These are phyloP conservation scores for Passalora sequoiae DNA, from an alignment of 2,329 filamentous ascomycete species.

Conservation along the genomic window DNA sequence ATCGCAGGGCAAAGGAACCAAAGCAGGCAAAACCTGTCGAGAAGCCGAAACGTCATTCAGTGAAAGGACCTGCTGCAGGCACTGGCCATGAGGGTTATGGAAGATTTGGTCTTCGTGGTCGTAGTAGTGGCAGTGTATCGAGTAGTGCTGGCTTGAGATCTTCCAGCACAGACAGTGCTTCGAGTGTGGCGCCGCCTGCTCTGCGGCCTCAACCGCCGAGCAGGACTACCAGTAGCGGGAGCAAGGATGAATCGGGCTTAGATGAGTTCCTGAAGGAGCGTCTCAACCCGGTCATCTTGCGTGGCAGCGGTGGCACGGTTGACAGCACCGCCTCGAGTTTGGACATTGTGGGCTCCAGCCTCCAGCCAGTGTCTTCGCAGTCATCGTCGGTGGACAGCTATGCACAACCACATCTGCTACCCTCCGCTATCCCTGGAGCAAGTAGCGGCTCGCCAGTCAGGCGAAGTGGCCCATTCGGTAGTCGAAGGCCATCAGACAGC, in stretches of 20 bases:
- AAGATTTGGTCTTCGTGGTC: constrained; percentile 58
- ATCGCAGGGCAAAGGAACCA: constrained; percentile 61
- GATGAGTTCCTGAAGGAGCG: constrained; percentile 45
- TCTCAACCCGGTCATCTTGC: constrained; percentile 41
- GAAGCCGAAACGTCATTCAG: constrained; percentile 54
- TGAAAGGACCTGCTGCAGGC: constrained; percentile 82
- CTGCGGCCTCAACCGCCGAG: constrained; percentile 25
- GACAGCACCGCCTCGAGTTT: constrained; percentile 18
- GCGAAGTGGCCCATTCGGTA: constrained; percentile 15
- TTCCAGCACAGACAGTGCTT: constrained; percentile 39
- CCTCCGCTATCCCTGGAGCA: constrained; percentile 33
- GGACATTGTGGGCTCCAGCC: constrained; percentile 9
- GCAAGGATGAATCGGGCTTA: constrained; percentile 39
- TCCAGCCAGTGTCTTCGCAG: constrained; percentile 17
- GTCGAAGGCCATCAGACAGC: constrained; percentile 20
- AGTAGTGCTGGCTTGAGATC: constrained; percentile 46
- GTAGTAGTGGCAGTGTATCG: constrained; percentile 58
- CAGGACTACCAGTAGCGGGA: constrained; percentile 41
- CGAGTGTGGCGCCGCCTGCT: constrained; percentile 33
- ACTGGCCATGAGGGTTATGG: constrained; percentile 89
- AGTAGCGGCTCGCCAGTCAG: constrained; percentile 7
- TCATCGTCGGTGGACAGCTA: constrained; percentile 21
- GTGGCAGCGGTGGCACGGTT: constrained; percentile 41
- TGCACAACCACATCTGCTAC: constrained; percentile 25
- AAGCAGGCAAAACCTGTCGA: constrained; percentile 49